These are phyloP conservation scores for Ophiocordyceps camponoti-saundersi DNA, from an alignment of 2,329 filamentous ascomycete genomes.

Conservation along the genomic window DNA sequence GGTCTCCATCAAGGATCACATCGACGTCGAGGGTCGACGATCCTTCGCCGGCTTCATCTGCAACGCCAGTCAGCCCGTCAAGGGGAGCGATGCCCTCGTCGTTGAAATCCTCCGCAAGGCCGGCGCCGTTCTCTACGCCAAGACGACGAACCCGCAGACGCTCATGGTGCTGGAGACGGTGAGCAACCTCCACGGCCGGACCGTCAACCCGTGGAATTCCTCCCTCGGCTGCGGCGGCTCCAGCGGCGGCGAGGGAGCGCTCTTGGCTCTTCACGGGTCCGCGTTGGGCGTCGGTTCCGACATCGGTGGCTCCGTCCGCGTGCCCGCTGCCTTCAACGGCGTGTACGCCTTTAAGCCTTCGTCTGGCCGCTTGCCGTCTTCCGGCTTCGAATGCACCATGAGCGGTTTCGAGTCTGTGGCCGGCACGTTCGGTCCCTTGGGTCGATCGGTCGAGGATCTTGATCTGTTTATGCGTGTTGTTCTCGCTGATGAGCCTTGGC, in stretches of 20 bases:
- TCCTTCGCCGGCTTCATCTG: conserved; percentile 3
- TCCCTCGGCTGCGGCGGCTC: conserved; percentile 45
- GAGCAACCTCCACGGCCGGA: conserved; percentile 46
- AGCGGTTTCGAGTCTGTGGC: conserved; percentile 17
- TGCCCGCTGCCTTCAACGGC: conserved; percentile 17
- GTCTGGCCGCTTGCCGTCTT: conserved; percentile 11
- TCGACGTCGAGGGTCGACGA: conserved; percentile 2
- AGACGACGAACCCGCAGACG: conserved; percentile 50
- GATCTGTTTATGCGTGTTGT: conserved; percentile 18
- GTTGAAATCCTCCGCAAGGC: conserved; percentile 2
- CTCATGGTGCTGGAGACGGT: conserved; percentile 38
- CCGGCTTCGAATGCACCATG: conserved; percentile 11
- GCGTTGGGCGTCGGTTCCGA: conserved; percentile 23
- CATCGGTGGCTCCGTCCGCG: conserved; percentile 22
- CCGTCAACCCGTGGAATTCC: conserved; percentile 45
- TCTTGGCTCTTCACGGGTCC: conserved; percentile 22
- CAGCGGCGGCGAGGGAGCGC: conserved; percentile 36
- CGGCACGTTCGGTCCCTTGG: conserved; percentile 16
- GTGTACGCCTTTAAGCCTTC: conserved; percentile 19
- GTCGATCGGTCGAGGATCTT: conserved; percentile 15
- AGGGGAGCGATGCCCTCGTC: conserved; percentile 1
- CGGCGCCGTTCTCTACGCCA: conserved; percentile 34
- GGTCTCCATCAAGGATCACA: conserved; percentile 17
- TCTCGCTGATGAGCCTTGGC: conserved; percentile 15
- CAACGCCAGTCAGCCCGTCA: conserved; percentile 16